These are phyloP conservation scores for Amanita phalloides DNA, from an alignment of 768 basidiomycete genomes.

Conservation along the genomic window DNA sequence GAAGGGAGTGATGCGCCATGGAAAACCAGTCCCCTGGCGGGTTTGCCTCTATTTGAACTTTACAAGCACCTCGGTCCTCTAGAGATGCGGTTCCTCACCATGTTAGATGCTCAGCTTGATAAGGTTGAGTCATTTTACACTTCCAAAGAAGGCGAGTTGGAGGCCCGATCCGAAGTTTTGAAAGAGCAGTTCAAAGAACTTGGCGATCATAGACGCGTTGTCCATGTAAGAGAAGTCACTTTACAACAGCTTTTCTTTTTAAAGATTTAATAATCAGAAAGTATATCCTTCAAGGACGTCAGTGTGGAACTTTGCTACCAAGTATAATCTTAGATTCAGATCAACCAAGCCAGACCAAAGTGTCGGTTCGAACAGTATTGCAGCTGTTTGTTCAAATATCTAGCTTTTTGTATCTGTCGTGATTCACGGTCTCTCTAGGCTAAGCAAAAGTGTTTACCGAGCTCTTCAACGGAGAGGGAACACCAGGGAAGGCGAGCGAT, in stretches of 20 bases:
- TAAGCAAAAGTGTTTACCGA: not conserved
- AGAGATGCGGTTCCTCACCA: slow-evolving; percentile 65
- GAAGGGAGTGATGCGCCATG: not conserved
- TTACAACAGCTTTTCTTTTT: not conserved
- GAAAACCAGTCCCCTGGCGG: slow-evolving; percentile 8
- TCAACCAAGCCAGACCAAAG: not conserved
- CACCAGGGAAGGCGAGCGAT: slow-evolving; percentile 1
- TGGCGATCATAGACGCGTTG: slow-evolving; percentile 50
- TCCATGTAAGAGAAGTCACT: slow-evolving; percentile 32
- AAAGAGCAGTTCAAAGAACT: slow-evolving; percentile 68
- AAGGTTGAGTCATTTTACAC: slow-evolving; percentile 83
- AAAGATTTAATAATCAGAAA: not conserved
- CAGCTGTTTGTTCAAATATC: not conserved
- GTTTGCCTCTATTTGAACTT: slow-evolving; percentile 32
- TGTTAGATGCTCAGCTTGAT: slow-evolving; percentile 68
- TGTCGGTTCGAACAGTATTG: no score
- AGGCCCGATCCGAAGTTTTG: slow-evolving; percentile 32
- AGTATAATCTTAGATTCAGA: not conserved
- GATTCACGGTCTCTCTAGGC: not conserved
- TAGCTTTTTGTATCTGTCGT: not conserved
- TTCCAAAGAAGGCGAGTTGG: slow-evolving; percentile 57
- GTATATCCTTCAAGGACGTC: slow-evolving; percentile 2
- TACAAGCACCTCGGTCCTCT: slow-evolving; percentile 44
- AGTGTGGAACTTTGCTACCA: not conserved
- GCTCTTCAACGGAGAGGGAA: not conserved